Conservation (phyloP, 2,329 filamentous ascomycete genomes). For the Botrytis fabae region DNA sequence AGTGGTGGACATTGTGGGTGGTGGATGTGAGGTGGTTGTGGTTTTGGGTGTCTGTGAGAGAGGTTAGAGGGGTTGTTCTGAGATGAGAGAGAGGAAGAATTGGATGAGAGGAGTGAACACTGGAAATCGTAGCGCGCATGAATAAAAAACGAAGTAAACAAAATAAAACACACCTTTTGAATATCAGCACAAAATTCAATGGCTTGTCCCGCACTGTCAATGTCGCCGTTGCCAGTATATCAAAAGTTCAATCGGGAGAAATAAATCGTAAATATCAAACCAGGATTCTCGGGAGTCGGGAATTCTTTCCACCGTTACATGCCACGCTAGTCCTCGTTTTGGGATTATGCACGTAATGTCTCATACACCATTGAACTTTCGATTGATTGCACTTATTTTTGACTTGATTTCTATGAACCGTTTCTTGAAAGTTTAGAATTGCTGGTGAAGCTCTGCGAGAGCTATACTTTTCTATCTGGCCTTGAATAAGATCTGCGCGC, state of each 20-base stretch:
- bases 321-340: constrained; percentile 17
- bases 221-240: not conserved
- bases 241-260: constrained; percentile 13
- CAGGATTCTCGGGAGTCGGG: constrained; percentile 18
- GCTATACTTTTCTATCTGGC: not conserved
- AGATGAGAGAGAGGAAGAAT: not conserved
- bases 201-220: not conserved
- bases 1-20: constrained; percentile 1
- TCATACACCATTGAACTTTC: constrained; percentile 1
- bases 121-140: too few species aligned
- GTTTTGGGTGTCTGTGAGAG: not conserved
- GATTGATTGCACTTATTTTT: not conserved
- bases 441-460: constrained; percentile 5
- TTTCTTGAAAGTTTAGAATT: not conserved
- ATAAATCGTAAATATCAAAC: constrained; percentile 16
- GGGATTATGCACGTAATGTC: constrained; percentile 1
- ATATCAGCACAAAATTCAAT: not conserved
- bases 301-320: constrained; percentile 12
- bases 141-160: not conserved
- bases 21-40: not conserved
- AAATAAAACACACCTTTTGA: not conserved
- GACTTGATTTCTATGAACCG: not conserved
- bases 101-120: not conserved
- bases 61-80: constrained; percentile 10
- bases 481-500: not conserved